Base-by-base conservation (phyloP, 2,329 filamentous ascomycete genomes). In the Boeremia exigua region DNA sequence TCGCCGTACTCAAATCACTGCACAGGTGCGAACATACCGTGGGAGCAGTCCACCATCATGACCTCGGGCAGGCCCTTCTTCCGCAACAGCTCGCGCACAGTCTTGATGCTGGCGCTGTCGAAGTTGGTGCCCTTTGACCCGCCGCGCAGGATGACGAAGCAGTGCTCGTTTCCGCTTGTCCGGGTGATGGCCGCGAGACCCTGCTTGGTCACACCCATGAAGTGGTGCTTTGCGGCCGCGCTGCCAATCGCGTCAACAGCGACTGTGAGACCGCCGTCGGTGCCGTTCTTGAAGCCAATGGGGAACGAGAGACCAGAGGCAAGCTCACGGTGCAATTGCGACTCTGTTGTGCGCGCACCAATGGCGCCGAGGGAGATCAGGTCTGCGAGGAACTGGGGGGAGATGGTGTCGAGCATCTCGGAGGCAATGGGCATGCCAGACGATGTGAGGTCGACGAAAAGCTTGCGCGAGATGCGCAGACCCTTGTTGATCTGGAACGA, bases 401-500 rank as follows among this genome's bases (percentile, higher is more conserved):
- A 96, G 78, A 99, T 98, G 63, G 95, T 99, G 77, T 99, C 95
- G 55, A 99, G 86, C 95, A 99, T 98, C 82, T 99, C 95, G 62
- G 87, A 92, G 54, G 95, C 95, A 76, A 99, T 96, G 56, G 95
- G 95, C 85, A 99, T 92, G 67, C 95, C 95, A 62, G 84, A 82
- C 59, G 82, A 82, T 32, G 94, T 99, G 59, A 99, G 83, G 73
- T 98, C 93, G 68, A 89, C 87, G 81, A 97, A 99, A 73, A 99
- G 84, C 80, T 96, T 89, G 68, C 95, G 86, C n/a, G 91, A 94
- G 54, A 96, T 87, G 28, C 92, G 87, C 53, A 99, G 85, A 48
- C 95, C 95, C 84, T 98, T 98, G 87, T 99, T 99, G 83, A 99
- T 99, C 81, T 96, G 87, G 88, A 90, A 99, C 73, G 89, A 95